These are phyloP conservation scores for Somion occarium DNA, from an alignment of 1,284 basidiomycete genomes.

Conservation along the genomic window DNA sequence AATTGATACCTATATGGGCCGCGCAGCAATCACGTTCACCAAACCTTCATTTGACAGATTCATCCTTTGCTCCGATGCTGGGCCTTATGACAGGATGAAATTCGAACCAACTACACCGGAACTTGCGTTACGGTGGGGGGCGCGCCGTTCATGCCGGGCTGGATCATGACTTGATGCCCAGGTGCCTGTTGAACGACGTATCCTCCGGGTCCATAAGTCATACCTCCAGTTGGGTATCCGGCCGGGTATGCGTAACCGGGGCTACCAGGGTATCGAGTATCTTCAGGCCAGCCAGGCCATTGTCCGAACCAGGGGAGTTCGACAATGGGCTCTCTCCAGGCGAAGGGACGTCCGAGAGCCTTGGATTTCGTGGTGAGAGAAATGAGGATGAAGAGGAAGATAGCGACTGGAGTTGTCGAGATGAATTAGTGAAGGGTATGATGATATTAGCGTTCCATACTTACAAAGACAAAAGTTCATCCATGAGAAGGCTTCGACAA, in stretches of 20 bases:
- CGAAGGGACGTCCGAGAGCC: conserved; percentile 36
- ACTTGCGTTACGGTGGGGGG: conserved; percentile 60
- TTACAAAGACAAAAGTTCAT: conserved; percentile 55
- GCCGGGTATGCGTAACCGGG: conserved; percentile 22
- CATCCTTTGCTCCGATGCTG: too few species aligned
- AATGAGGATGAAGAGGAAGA: conserved; percentile 41
- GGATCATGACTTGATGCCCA: conserved; percentile 67
- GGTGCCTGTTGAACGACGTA: conserved; percentile 43
- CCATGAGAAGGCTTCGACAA: conserved; percentile 76
- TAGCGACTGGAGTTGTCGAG: conserved; percentile 29
- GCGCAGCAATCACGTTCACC: too few species aligned
- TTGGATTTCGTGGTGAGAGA: conserved; percentile 39
- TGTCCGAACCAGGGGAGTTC: conserved; percentile 52
- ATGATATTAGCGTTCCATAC: conserved; percentile 34
- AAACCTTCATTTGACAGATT: too few species aligned
- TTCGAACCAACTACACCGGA: too few species aligned
- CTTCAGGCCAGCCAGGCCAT: conserved; percentile 36
- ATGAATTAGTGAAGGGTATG: conserved; percentile 17
- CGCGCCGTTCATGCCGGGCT: conserved; percentile 57
- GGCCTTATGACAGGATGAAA: too few species aligned
- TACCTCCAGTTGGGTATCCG: conserved; percentile 17
- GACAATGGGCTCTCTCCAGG: conserved; percentile 45
- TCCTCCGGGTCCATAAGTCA: conserved; percentile 16
- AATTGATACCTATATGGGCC: too few species aligned
- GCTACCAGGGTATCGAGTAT: conserved; percentile 13